Percentiles rank a stretch among this genome's conserved stretches.
phyloP scores from a whole-genome alignment of 257 asterid genomes.

The Eucommia ulmoides region DNA sequence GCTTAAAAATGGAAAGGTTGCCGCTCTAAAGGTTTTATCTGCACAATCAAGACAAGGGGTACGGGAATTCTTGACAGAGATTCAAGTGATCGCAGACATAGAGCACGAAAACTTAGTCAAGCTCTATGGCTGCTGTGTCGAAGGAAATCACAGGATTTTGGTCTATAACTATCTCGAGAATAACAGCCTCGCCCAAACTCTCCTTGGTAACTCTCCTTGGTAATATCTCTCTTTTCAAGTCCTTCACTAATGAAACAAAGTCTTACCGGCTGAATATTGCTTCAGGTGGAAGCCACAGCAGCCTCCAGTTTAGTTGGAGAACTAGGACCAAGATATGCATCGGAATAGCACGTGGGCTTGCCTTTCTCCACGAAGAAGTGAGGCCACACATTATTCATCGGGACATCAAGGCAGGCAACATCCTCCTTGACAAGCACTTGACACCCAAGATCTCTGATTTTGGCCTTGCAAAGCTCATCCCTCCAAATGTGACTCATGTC shows the following conservation, averaged over 20 bases:
- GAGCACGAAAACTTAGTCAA: conserved; percentile 78
- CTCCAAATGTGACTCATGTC: conserved; percentile 72
- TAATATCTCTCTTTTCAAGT: conserved; percentile 5
- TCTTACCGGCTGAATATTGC: too few relatives aligned
- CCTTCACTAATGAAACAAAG: not conserved
- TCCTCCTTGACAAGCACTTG: conserved; percentile 73
- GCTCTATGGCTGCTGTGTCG: conserved; percentile 90
- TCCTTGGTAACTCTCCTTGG: conserved; percentile 51
- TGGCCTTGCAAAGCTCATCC: conserved; percentile 92
- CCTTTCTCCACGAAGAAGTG: conserved; percentile 93
- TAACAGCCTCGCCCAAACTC: conserved; percentile 75
- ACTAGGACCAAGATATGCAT: conserved; percentile 51
- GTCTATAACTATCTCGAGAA: conserved; percentile 90
- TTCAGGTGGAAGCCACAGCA: conserved; percentile 40
- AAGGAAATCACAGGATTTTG: conserved; percentile 65
- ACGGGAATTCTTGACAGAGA: conserved; percentile 81
- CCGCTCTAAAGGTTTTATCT: conserved; percentile 86
- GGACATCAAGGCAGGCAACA: conserved; percentile 95
- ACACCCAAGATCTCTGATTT: conserved; percentile 91
- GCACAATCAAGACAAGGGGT: conserved; percentile 79
- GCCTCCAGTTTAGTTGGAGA: conserved; percentile 50
- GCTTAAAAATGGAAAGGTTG: conserved; percentile 65
- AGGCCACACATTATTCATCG: conserved; percentile 84
- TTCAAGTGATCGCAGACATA: conserved; percentile 69
- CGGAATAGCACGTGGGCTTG: conserved; percentile 80